Conservation (phyloP, 257 asterid species). For the Mentha longifolia region DNA sequence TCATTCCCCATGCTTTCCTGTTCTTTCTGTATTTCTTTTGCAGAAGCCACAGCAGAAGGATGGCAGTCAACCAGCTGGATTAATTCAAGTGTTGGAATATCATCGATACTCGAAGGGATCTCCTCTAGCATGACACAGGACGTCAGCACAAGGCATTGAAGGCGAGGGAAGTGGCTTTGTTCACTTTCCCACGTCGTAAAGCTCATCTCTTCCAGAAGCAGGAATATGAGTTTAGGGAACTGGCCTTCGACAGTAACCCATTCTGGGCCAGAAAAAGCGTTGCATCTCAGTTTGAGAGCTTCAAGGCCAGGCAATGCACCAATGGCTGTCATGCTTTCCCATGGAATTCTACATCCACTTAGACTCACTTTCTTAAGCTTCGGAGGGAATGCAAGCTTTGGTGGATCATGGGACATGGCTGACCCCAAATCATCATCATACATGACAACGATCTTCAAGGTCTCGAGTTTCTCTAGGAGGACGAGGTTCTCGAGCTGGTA, state of each 20-base stretch:
- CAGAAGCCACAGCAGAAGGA: constrained; percentile 19
- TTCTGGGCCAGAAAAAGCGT: not conserved
- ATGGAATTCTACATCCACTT: constrained; percentile 1
- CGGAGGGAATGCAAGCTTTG: constrained; percentile 19
- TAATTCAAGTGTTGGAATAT: not conserved
- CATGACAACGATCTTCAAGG: not conserved
- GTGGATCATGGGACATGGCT: not conserved
- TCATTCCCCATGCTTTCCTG: constrained; percentile 18
- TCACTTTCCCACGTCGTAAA: not conserved
- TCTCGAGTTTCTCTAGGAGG: too few relatives aligned
- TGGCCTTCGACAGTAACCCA: constrained; percentile 13
- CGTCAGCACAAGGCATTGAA: constrained; percentile 1
- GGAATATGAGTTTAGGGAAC: not conserved
- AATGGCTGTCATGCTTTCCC: constrained; percentile 18
- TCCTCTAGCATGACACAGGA: not conserved
- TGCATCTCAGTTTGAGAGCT: constrained; percentile 8
- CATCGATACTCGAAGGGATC: not conserved
- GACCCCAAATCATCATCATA: not conserved
- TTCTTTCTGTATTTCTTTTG: constrained; percentile 15
- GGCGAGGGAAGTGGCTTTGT: constrained; percentile 13
- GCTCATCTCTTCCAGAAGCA: constrained; percentile 19
- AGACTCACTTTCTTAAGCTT: constrained; percentile 15
- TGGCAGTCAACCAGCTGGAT: not conserved
- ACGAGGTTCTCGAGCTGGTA: constrained; percentile 16
- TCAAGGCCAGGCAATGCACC: constrained; percentile 26